Evolutionary conservation across 305 asterid species (phyloP).

Genomic region (Caryopteris hybrid): DNA sequence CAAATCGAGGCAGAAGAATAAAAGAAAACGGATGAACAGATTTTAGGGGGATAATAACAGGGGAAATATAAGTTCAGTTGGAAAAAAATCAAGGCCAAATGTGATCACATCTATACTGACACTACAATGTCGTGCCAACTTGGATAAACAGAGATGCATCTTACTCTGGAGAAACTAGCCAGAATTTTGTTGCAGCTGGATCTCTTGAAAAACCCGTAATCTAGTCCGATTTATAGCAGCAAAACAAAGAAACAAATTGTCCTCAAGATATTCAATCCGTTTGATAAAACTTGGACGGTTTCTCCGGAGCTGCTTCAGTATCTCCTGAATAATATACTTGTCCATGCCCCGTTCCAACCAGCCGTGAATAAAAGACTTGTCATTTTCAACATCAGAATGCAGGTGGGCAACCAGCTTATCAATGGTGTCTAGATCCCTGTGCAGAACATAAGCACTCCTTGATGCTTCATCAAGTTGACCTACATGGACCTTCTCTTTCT

Average conservation of each 20-base stretch:
- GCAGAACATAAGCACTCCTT: conserved; percentile 59
- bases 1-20: not conserved
- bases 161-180: conserved; percentile 11
- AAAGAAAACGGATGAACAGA: not conserved
- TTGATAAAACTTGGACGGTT: conserved; percentile 43
- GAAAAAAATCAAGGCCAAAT: not conserved
- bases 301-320: conserved; percentile 57
- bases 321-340: conserved; percentile 59
- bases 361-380: conserved; percentile 40
- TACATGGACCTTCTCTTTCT: conserved; percentile 40
- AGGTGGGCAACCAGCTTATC: conserved; percentile 61
- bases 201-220: conserved; percentile 45
- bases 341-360: conserved; percentile 64
- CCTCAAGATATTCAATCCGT: conserved; percentile 58
- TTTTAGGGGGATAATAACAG: not conserved
- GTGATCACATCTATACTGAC: not conserved
- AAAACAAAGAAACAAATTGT: conserved; percentile 66
- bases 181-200: conserved; percentile 31
- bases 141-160: not conserved
- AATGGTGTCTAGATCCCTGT: conserved; percentile 59
- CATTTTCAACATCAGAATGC: conserved; percentile 44
- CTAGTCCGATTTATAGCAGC: conserved; percentile 66
- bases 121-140: not conserved
- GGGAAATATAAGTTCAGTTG: not conserved
- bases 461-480: conserved; percentile 65